phyloP scores from a whole-genome alignment of 345 rosid species.

The Euclidium syriacum region DNA sequence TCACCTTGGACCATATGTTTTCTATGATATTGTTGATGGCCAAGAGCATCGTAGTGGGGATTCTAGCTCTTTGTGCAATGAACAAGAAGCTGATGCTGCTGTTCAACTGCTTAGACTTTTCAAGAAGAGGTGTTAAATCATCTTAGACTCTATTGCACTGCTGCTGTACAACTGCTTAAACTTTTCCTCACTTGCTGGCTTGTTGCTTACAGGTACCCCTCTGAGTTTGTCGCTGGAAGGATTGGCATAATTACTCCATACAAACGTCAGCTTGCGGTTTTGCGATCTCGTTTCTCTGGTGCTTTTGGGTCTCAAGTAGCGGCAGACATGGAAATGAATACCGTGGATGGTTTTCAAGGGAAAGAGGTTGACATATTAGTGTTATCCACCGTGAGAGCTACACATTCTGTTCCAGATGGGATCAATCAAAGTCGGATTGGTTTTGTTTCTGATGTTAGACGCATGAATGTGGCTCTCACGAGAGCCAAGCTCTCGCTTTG shows the following conservation, averaged over 20 bases:
- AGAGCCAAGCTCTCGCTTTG: conserved; percentile 93
- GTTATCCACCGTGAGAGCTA: conserved; percentile 90
- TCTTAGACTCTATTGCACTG: conserved; percentile 29
- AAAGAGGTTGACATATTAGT: conserved; percentile 88
- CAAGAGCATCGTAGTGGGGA: conserved; percentile 66
- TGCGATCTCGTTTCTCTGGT: conserved; percentile 67
- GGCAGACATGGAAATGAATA: conserved; percentile 85
- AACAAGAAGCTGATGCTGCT: conserved; percentile 86
- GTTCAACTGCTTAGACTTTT: conserved; percentile 69
- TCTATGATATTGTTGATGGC: conserved; percentile 80
- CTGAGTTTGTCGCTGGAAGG: conserved; percentile 71
- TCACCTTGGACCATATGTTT: conserved; percentile 77
- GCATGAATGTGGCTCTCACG: conserved; percentile 97
- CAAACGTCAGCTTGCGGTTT: conserved; percentile 69
- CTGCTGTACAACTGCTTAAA: conserved; percentile 71
- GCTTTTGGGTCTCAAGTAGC: conserved; percentile 71
- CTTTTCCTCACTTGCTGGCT: conserved; percentile 37
- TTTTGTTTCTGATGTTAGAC: conserved; percentile 85
- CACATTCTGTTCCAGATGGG: conserved; percentile 35
- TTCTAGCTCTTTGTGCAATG: conserved; percentile 73
- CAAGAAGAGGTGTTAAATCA: conserved; percentile 49
- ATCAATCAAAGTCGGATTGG: conserved; percentile 64
- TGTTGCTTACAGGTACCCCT: conserved; percentile 50
- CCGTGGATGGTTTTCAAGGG: conserved; percentile 97
- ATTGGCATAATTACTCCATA: conserved; percentile 91